phyloP scores from a whole-genome alignment of 2,329 filamentous ascomycete genomes.

The Stemphylium beticola region DNA sequence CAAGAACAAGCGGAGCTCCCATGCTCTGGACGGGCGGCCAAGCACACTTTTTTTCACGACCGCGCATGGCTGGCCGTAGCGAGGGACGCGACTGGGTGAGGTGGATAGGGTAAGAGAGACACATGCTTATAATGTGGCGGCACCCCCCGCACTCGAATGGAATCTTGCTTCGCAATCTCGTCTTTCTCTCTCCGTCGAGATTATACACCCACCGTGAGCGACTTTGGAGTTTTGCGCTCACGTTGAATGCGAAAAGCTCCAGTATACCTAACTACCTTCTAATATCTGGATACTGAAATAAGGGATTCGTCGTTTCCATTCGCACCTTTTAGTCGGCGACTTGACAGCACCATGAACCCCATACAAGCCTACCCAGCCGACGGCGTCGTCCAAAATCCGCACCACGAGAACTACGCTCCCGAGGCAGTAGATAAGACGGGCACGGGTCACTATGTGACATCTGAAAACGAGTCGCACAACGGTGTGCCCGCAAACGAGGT shows the following conservation, averaged over 20 bases:
- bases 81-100: constrained; percentile 8
- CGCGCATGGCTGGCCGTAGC: constrained; percentile 7
- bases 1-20: constrained; percentile 11
- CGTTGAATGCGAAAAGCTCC: constrained; percentile 47
- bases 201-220: constrained; percentile 40
- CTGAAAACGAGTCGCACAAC: constrained; percentile 37
- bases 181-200: constrained; percentile 11
- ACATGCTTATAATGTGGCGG: constrained; percentile 31
- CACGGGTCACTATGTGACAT: constrained; percentile 24
- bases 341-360: constrained; percentile 14
- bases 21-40: constrained; percentile 22
- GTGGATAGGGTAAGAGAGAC: background rate
- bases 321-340: too few species aligned
- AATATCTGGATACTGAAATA: too few species aligned
- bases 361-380: constrained; percentile 17
- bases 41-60: constrained; percentile 30
- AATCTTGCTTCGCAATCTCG: constrained; percentile 4
- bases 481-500: constrained; percentile 24
- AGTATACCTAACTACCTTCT: background rate
- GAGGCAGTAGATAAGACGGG: constrained; percentile 24
- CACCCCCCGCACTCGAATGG: constrained; percentile 12
- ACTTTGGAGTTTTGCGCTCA: constrained; percentile 54
- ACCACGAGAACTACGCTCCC: constrained; percentile 23
- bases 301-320: too few species aligned
- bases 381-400: constrained; percentile 24